Percentiles rank a stretch among this genome's conserved stretches.
Conservation (phyloP, 2,329 filamentous ascomycete genomes). For the Monilinia polystroma region DNA sequence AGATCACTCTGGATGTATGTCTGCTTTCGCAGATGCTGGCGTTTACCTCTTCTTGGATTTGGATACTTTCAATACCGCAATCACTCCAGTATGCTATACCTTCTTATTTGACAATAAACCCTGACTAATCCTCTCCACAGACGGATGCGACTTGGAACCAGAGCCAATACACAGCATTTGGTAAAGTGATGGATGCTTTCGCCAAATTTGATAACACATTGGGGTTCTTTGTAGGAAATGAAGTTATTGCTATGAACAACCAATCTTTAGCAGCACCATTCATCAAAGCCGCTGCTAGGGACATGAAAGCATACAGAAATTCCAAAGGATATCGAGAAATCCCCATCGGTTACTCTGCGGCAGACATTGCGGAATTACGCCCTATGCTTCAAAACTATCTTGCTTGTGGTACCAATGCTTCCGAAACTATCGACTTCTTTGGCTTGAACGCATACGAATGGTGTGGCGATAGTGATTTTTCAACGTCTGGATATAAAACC, state of each 20-base stretch:
- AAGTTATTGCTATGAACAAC: slow-evolving; percentile 67
- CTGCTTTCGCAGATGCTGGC: slow-evolving; percentile 71
- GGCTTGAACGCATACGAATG: slow-evolving; percentile 83
- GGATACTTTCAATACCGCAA: slow-evolving; percentile 70
- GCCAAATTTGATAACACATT: slow-evolving; percentile 71
- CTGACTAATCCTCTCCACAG: slow-evolving; percentile 42
- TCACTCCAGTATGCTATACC: slow-evolving; percentile 53
- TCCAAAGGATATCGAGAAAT: slow-evolving; percentile 75
- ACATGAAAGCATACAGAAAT: slow-evolving; percentile 79
- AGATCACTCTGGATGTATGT: slow-evolving; percentile 79
- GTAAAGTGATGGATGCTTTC: slow-evolving; percentile 37
- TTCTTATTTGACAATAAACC: not conserved
- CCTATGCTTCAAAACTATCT: slow-evolving; percentile 69
- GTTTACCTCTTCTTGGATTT: slow-evolving; percentile 86
- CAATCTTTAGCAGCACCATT: slow-evolving; percentile 70
- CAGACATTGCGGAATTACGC: slow-evolving; percentile 71
- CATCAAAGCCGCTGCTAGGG: slow-evolving; percentile 76
- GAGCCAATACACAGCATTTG: slow-evolving; percentile 59
- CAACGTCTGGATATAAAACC: slow-evolving; percentile 64
- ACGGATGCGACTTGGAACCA: slow-evolving; percentile 67
- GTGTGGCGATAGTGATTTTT: slow-evolving; percentile 60
- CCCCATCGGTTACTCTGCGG: slow-evolving; percentile 83
- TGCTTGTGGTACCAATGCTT: slow-evolving; percentile 69
- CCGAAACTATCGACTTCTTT: slow-evolving; percentile 78
- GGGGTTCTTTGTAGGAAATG: slow-evolving; percentile 86